Percentiles rank a stretch among this genome's conserved stretches.
phyloP scores from a whole-genome alignment of 106 monocot genomes.

The Posidonia australis region DNA sequence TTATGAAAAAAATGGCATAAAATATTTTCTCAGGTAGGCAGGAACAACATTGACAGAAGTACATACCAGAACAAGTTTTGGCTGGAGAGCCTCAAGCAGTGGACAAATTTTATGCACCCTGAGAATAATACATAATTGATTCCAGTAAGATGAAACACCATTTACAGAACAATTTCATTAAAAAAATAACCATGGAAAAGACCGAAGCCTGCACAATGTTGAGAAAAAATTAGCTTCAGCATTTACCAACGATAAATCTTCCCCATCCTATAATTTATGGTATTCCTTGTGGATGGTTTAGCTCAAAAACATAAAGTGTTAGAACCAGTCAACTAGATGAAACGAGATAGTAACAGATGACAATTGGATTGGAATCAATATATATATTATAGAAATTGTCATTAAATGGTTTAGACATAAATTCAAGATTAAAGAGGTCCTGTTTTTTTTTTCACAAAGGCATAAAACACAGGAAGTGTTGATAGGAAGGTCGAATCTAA shows the following conservation, averaged over 20 bases:
- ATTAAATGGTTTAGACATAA: no score
- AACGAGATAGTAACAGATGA: no score
- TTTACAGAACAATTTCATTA: not conserved
- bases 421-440: no score
- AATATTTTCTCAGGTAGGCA: not conserved
- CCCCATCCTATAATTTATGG: not conserved
- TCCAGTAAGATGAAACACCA: not conserved
- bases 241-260: no score
- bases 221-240: not conserved
- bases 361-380: no score
- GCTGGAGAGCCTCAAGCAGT: constrained; percentile 7
- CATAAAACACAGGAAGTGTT: no score
- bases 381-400: no score
- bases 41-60: not conserved
- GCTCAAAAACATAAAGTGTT: no score
- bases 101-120: not conserved
- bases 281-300: not conserved
- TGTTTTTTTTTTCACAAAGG: no score
- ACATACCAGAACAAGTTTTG: constrained; percentile 7
- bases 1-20: not conserved
- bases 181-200: not conserved
- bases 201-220: not conserved
- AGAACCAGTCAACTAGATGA: no score
- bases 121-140: not conserved
- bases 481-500: no score